Evolutionary conservation across 2,329 filamentous ascomycete species (phyloP).

Genomic region (Bertia moriformis): DNA sequence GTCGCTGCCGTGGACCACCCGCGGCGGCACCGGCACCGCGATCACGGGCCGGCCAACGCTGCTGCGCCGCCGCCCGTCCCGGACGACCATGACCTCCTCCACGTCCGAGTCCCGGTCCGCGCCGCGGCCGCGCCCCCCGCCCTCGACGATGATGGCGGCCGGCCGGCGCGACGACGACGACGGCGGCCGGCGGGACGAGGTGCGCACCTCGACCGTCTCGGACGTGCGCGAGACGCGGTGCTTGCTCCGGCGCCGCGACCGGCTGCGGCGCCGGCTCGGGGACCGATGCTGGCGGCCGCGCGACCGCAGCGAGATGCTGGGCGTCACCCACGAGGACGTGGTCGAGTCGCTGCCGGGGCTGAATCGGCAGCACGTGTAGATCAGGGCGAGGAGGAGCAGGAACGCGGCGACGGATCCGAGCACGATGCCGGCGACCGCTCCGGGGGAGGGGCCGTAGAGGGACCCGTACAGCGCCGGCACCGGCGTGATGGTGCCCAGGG

Average conservation of each 20-base stretch:
- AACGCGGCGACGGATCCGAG: slow-evolving; percentile 32
- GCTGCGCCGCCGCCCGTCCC: slow-evolving; percentile 1
- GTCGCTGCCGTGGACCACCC: slow-evolving; percentile 11
- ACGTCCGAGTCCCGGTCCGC: slow-evolving; percentile 2
- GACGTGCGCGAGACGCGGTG: slow-evolving; percentile 6
- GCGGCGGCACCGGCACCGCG: slow-evolving; percentile 6
- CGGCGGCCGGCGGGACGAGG: slow-evolving; percentile 1
- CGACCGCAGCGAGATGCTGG: slow-evolving; percentile 1
- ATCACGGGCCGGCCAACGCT: not conserved
- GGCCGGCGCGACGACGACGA: not conserved
- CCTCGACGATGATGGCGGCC: slow-evolving; percentile 15
- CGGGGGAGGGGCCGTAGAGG: slow-evolving; percentile 22
- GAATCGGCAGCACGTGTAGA: slow-evolving; percentile 32
- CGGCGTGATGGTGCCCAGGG: not conserved
- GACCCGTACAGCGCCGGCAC: slow-evolving; percentile 12
- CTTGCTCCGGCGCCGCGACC: slow-evolving; percentile 4
- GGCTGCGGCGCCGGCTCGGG: slow-evolving; percentile 4
- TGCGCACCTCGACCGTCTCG: slow-evolving; percentile 14
- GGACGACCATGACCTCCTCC: slow-evolving; percentile 3
- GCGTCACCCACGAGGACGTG: slow-evolving; percentile 9
- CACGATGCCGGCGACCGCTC: slow-evolving; percentile 26
- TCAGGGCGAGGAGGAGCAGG: slow-evolving; percentile 32
- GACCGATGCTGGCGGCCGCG: slow-evolving; percentile 4
- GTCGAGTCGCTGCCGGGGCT: slow-evolving; percentile 15
- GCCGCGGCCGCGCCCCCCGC: no score